These are phyloP conservation scores for Suillus luteus DNA, from an alignment of 768 basidiomycete genomes.

Conservation along the genomic window DNA sequence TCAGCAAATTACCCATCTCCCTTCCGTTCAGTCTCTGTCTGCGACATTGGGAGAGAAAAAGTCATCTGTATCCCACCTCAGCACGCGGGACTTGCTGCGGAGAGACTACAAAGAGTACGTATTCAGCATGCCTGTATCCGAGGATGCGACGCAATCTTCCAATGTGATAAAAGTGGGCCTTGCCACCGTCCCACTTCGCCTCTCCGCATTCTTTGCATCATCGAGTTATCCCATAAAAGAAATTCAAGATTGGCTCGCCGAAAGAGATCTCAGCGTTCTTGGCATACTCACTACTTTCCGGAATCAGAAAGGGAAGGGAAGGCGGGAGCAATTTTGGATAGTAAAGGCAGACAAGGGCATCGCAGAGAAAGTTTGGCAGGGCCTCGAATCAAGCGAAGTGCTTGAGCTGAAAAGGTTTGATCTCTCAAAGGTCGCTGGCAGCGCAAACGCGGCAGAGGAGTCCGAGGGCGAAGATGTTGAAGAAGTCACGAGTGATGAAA, in stretches of 20 bases:
- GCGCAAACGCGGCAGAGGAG: slow-evolving; percentile 8
- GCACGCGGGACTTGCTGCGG: slow-evolving; percentile 75
- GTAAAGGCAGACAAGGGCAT: slow-evolving; percentile 24
- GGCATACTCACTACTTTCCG: slow-evolving; percentile 82
- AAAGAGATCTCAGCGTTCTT: slow-evolving; percentile 63
- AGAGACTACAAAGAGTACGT: slow-evolving; percentile 95
- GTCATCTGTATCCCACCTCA: slow-evolving; percentile 63
- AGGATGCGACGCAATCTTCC: slow-evolving; percentile 27
- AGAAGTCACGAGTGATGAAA: slow-evolving; percentile 16
- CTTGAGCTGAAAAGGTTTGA: slow-evolving; percentile 50
- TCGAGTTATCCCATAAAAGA: slow-evolving; percentile 16
- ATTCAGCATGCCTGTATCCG: slow-evolving; percentile 40
- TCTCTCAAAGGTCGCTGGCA: slow-evolving; percentile 18
- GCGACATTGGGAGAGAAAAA: slow-evolving; percentile 57
- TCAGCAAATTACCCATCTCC: slow-evolving; percentile 14
- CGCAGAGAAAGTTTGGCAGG: slow-evolving; percentile 33
- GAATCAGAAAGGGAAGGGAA: slow-evolving; percentile 53
- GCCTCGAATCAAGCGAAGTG: slow-evolving; percentile 56
- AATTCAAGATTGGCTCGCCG: slow-evolving; percentile 61
- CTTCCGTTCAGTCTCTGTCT: slow-evolving; percentile 50
- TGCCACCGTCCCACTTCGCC: slow-evolving; percentile 75
- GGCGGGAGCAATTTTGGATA: slow-evolving; percentile 69
- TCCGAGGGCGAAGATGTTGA: slow-evolving; percentile 18
- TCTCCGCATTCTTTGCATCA: slow-evolving; percentile 46
- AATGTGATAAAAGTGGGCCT: slow-evolving; percentile 66